Evolutionary conservation across 2,329 filamentous ascomycete species (phyloP), one percentile per base, ranked within the genome.

Genomic region (Phyllachora maydis): DNA sequence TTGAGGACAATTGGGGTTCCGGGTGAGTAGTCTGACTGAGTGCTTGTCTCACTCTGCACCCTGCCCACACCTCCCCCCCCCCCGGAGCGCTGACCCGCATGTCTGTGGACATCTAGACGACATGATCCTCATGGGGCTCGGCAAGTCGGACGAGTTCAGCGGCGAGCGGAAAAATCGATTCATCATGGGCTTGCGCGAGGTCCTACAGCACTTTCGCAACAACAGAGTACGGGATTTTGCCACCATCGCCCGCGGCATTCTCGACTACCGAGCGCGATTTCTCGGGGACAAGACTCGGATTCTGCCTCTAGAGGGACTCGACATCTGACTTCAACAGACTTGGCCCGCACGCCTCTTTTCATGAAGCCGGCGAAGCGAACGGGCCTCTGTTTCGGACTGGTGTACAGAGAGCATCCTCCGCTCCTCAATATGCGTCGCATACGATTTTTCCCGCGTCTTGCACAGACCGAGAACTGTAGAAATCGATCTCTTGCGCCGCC

Each of bases 71-170:
- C n/a, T n/a, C n/a, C n/a, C n/a, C n/a, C n/a, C n/a, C n/a, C n/a
- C n/a, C n/a, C n/a, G n/a, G n/a, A n/a, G n/a, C n/a, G n/a, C n/a
- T n/a, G n/a, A n/a, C n/a, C n/a, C n/a, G n/a, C n/a, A n/a, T n/a
- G n/a, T n/a, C n/a, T n/a, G n/a, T n/a, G n/a, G n/a, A n/a, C 35
- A 34, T 43, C 31, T 48, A 82, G 75, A 79, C 53, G 67, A 74
- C 43, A 65, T 70, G 41, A 69, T 81, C 32, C 64, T 82, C 32
- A 57, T 76, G 27, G 67, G 76, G 34, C 61, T 82, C 25, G 74
- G 74, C 21, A 67, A 61, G 22, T 58, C 65, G 21, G 66, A 71
- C 30, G 66, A 66, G 32, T 69, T 66, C 34, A n/a, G n/a, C n/a
- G n/a, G n/a, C n/a, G 60, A 67, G 28, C 59, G 70, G 31, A 63